Conservation (phyloP, 1,284 basidiomycete genomes). For the Microstroma glucosiphilum region DNA sequence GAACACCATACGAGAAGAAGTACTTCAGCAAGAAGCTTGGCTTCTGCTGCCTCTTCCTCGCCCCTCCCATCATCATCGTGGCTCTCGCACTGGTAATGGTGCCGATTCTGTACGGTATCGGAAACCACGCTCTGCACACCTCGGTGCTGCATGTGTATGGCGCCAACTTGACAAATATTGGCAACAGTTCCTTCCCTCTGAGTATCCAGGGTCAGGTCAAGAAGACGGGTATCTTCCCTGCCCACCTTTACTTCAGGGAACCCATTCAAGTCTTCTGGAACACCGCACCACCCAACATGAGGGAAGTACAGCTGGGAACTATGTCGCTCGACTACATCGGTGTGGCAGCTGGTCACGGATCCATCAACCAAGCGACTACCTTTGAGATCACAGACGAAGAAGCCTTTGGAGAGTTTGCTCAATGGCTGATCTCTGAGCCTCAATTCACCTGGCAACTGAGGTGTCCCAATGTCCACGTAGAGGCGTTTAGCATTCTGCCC, state of each 20-base stretch:
- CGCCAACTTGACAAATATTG: slow-evolving; percentile 48
- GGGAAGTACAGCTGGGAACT: slow-evolving; percentile 45
- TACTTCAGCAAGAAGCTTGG: slow-evolving; percentile 42
- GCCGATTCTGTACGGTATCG: slow-evolving; percentile 49
- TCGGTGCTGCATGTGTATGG: slow-evolving; percentile 43
- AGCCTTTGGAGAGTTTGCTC: slow-evolving; percentile 48
- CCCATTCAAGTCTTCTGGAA: slow-evolving; percentile 50
- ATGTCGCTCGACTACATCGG: slow-evolving; percentile 41
- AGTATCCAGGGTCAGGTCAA: slow-evolving; percentile 48
- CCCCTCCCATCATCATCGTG: slow-evolving; percentile 35
- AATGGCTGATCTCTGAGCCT: slow-evolving; percentile 61
- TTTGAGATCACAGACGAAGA: slow-evolving; percentile 46
- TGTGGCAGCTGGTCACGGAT: slow-evolving; percentile 49
- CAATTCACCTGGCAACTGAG: slow-evolving; percentile 68
- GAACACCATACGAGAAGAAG: slow-evolving; percentile 48
- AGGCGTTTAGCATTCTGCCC: slow-evolving; percentile 57
- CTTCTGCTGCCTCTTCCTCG: slow-evolving; percentile 39
- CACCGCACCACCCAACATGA: slow-evolving; percentile 34
- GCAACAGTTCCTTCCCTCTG: slow-evolving; percentile 47
- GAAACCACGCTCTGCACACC: slow-evolving; percentile 48
- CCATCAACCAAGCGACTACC: slow-evolving; percentile 50
- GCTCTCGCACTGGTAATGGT: slow-evolving; percentile 42
- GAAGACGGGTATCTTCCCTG: slow-evolving; percentile 52
- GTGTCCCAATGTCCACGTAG: slow-evolving; percentile 60
- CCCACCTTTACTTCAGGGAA: slow-evolving; percentile 48